These are phyloP conservation scores for Pseudocercospora eumusae DNA, from an alignment of 2,329 filamentous ascomycete species.

Conservation along the genomic window DNA sequence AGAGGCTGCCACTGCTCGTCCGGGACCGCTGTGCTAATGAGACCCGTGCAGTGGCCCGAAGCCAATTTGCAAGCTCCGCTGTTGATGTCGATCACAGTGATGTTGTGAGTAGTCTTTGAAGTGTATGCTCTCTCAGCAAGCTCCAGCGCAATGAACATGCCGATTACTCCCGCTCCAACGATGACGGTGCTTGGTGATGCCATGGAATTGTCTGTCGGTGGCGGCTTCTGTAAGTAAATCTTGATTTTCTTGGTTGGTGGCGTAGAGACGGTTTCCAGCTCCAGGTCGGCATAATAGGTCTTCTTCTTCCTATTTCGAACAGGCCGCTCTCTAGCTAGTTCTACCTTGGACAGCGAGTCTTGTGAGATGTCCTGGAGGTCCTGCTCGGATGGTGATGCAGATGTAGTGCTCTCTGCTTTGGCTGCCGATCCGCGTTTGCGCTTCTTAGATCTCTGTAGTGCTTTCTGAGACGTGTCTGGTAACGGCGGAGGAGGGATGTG, in stretches of 20 bases:
- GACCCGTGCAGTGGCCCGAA: slow-evolving; percentile 1
- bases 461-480: background rate
- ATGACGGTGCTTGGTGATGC: background rate
- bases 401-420: background rate
- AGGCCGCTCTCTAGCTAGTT: background rate
- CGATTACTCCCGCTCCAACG: slow-evolving; percentile 4
- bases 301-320: background rate
- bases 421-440: background rate
- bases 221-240: background rate
- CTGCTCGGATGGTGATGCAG: background rate
- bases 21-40: background rate
- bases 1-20: slow-evolving; percentile 3
- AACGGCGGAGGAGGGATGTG: background rate
- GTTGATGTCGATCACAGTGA: slow-evolving; percentile 8
- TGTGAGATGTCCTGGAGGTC: background rate
- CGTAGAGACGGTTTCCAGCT: background rate
- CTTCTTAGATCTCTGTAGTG: background rate
- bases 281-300: background rate
- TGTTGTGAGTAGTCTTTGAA: background rate
- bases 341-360: background rate
- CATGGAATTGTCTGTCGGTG: background rate
- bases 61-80: background rate
- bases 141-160: slow-evolving; percentile 6
- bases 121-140: slow-evolving; percentile 3
- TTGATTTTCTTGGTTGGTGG: slow-evolving; percentile 5